A percentile compares a stretch with the other conserved stretches of the same genome.
Conservation (phyloP, 208 protist genomes). For the Acanthamoeba rhysodes region DNA sequence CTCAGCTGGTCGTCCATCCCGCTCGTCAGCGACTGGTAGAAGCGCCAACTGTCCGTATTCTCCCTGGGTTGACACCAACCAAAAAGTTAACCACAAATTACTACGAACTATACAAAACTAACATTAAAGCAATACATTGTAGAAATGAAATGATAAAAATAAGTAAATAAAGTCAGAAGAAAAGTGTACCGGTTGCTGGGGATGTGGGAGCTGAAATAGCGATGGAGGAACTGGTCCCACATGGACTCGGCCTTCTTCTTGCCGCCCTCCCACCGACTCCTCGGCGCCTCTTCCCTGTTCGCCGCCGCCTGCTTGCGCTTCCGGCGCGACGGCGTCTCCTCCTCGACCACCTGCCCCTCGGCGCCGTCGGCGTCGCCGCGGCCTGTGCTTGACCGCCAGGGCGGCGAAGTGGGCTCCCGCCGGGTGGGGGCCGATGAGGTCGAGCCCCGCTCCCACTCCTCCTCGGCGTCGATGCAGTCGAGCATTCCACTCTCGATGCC, state of each 20-base stretch:
- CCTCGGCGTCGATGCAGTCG: neutral
- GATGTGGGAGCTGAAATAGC: slow-evolving; percentile 17
- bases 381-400: neutral
- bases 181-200: neutral
- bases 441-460: neutral
- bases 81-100: neutral
- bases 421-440: neutral
- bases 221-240: slow-evolving; percentile 47
- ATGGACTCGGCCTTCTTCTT: slow-evolving; percentile 45
- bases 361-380: neutral
- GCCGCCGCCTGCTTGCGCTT: neutral
- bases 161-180: too few relatives aligned
- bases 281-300: neutral
- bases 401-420: neutral
- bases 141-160: neutral
- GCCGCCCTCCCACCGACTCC: slow-evolving; percentile 1
- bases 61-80: neutral
- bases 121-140: neutral
- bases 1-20: neutral
- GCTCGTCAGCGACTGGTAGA: slow-evolving; percentile 33
- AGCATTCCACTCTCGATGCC: neutral
- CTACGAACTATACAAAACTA: neutral
- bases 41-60: slow-evolving; percentile 31
- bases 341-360: neutral
- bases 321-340: neutral